phyloP scores from a whole-genome alignment of 208 protist genomes.

The Borovskyia barvae region DNA sequence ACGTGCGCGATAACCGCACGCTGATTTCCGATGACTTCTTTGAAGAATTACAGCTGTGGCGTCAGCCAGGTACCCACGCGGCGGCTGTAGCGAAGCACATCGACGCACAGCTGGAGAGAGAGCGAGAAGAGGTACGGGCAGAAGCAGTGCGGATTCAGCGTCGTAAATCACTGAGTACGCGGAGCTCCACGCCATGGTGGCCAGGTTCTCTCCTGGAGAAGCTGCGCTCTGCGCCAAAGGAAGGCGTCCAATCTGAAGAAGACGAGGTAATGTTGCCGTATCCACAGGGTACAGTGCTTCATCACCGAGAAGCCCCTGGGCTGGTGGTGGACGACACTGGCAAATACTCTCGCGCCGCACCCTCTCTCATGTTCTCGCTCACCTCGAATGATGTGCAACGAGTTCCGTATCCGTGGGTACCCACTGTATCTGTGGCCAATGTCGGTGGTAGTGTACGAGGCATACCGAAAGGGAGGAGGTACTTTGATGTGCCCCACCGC shows the following conservation, averaged over 20 bases:
- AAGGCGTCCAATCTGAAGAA: too few relatives aligned
- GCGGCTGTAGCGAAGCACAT: conserved; percentile 1
- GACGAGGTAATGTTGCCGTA: too few relatives aligned
- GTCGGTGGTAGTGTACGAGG: too few relatives aligned
- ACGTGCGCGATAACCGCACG: conserved; percentile 25
- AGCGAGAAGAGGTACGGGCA: conserved; percentile 10
- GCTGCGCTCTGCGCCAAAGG: too few relatives aligned
- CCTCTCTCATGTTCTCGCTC: background rate
- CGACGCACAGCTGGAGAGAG: background rate
- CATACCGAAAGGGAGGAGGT: conserved; percentile 21
- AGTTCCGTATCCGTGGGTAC: conserved; percentile 19
- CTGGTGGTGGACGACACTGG: too few relatives aligned
- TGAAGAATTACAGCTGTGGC: conserved; percentile 30
- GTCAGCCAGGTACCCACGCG: conserved; percentile 8
- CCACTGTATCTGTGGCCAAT: background rate
- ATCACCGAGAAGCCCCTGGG: too few relatives aligned
- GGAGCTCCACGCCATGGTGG: too few relatives aligned
- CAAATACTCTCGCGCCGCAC: too few relatives aligned
- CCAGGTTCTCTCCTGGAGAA: too few relatives aligned
- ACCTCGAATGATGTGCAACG: conserved; percentile 12
- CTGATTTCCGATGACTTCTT: conserved; percentile 38
- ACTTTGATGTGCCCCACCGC: conserved; percentile 29
- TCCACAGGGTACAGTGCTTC: too few relatives aligned
- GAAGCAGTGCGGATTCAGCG: background rate
- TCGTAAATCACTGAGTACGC: conserved; percentile 12